Conservation (phyloP, 1,284 basidiomycete genomes). For the Phylloboletellus chloephorus region DNA sequence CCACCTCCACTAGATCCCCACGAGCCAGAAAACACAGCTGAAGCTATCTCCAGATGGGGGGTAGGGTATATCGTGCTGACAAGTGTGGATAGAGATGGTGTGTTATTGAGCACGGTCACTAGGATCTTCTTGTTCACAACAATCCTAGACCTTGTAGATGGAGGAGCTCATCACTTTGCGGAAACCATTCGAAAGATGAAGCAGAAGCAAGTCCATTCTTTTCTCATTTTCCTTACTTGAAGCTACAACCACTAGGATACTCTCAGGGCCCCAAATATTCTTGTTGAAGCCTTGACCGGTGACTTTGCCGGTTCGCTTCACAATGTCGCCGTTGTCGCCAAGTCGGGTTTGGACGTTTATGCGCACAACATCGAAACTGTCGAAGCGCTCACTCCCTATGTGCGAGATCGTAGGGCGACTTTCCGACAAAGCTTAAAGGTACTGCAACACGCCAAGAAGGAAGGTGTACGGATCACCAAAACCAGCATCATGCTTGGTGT, state of each 20-base stretch:
- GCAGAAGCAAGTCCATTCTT: constrained; percentile 59
- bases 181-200: constrained; percentile 95
- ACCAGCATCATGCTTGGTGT: constrained; percentile 99
- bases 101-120: constrained; percentile 5
- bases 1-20: constrained; percentile 93
- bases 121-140: constrained; percentile 5
- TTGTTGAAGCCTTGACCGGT: constrained; percentile 95
- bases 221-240: background rate
- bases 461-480: constrained; percentile 89
- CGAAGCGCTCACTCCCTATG: constrained; percentile 89
- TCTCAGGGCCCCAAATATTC: constrained; percentile 82
- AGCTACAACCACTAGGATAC: background rate
- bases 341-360: constrained; percentile 93
- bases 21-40: constrained; percentile 97
- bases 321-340: constrained; percentile 79
- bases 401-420: constrained; percentile 90
- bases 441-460: constrained; percentile 75
- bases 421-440: constrained; percentile 89
- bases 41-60: constrained; percentile 97
- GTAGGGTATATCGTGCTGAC: constrained; percentile 98
- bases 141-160: constrained; percentile 78
- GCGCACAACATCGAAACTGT: constrained; percentile 98
- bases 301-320: constrained; percentile 84
- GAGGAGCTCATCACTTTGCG: constrained; percentile 91
- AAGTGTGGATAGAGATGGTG: constrained; percentile 94